A percentile compares a stretch with the other conserved stretches of the same genome.
Evolutionary conservation across 2,329 filamentous ascomycete genomes (phyloP).

Genomic region (Lasiodiplodia theobromae): DNA sequence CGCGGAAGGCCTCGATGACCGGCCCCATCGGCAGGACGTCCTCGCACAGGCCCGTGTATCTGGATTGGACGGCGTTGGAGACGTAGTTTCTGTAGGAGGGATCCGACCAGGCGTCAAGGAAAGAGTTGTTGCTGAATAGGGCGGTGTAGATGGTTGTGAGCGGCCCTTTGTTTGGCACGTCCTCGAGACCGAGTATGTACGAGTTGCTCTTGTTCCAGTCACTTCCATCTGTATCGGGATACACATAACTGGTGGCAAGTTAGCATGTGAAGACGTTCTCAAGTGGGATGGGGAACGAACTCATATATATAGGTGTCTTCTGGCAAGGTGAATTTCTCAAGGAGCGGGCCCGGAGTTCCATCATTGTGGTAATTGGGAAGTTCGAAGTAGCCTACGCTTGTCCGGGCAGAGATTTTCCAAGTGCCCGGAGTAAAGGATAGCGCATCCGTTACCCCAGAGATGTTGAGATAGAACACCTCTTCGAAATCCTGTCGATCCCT

Average conservation of each 20-base stretch:
- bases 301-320: background rate
- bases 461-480: conserved; percentile 9
- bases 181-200: background rate
- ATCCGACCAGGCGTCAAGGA: background rate
- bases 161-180: background rate
- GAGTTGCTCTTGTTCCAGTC: background rate
- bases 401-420: background rate
- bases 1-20: background rate
- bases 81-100: background rate
- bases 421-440: background rate
- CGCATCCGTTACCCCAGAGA: background rate
- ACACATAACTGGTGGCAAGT: background rate
- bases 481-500: conserved; percentile 14
- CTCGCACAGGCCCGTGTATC: background rate
- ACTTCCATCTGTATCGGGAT: background rate
- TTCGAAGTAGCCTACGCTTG: conserved; percentile 18
- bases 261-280: too few relatives aligned
- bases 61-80: background rate
- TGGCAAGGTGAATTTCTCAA: background rate
- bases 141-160: background rate
- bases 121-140: conserved; percentile 4
- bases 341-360: background rate
- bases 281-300: background rate
- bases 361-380: background rate
- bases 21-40: background rate